phyloP scores from a whole-genome alignment of 352 stramenopile species.

The Phytophthora pseudosyringae region DNA sequence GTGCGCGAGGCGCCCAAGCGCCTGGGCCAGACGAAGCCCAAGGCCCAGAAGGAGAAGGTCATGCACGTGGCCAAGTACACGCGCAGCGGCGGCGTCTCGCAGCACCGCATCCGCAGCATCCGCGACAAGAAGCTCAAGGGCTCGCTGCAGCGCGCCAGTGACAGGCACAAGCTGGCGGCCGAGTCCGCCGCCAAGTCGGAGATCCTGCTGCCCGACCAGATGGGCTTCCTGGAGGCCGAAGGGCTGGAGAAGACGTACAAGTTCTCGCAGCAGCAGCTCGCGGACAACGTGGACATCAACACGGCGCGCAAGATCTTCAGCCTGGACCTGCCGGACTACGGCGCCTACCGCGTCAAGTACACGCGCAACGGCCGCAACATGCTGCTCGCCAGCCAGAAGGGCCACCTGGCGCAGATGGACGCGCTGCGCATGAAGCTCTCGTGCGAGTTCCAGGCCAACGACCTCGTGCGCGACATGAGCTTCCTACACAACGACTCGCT shows the following conservation, averaged over 20 bases:
- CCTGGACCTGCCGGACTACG: conserved; percentile 92
- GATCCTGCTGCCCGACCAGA: conserved; percentile 89
- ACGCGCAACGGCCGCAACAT: conserved; percentile 96
- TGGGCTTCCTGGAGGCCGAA: conserved; percentile 93
- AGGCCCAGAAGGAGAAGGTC: conserved; percentile 27
- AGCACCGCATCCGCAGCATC: conserved; percentile 71
- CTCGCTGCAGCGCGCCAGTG: conserved; percentile 65
- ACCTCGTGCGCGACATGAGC: conserved; percentile 94
- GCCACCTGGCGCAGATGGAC: conserved; percentile 97
- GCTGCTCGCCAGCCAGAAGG: conserved; percentile 93
- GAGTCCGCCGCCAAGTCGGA: conserved; percentile 90
- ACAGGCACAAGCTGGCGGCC: conserved; percentile 88
- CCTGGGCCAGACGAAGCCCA: conserved; percentile 47
- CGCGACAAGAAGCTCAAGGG: conserved; percentile 91
- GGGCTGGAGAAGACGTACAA: conserved; percentile 97
- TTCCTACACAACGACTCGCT: conserved; percentile 99
- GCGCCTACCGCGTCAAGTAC: conserved; percentile 95
- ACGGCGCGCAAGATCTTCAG: conserved; percentile 96
- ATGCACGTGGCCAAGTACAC: conserved; percentile 85
- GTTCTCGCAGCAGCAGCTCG: conserved; percentile 92
- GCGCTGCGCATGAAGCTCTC: conserved; percentile 89
- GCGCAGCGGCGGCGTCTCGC: conserved; percentile 58
- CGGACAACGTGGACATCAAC: conserved; percentile 92
- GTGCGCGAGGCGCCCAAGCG: conserved; percentile 69
- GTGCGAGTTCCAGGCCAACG: conserved; percentile 95